Conservation (phyloP, 305 asterid genomes). For the Solanum hybrid region DNA sequence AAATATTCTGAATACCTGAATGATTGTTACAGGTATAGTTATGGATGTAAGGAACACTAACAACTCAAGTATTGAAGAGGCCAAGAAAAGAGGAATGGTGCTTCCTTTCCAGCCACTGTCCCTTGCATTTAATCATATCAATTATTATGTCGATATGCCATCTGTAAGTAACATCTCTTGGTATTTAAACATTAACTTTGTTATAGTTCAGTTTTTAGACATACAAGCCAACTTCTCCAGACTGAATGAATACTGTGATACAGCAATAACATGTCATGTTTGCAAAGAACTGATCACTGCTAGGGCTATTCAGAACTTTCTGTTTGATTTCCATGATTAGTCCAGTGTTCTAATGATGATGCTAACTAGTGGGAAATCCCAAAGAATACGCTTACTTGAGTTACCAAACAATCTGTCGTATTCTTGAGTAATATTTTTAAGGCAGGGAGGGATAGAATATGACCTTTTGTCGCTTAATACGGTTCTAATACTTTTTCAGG, state of each 20-base stretch:
- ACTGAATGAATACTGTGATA: too few relatives aligned
- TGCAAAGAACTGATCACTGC: too few relatives aligned
- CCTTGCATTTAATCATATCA: slow-evolving; percentile 67
- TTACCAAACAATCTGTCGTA: not conserved
- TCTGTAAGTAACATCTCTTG: slow-evolving; percentile 44
- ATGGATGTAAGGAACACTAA: slow-evolving; percentile 27
- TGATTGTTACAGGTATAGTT: slow-evolving; percentile 32
- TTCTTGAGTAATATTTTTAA: not conserved
- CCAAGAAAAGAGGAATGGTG: slow-evolving; percentile 68
- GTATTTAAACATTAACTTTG: not conserved
- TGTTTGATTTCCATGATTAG: not conserved
- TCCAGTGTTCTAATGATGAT: not conserved
- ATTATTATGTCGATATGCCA: slow-evolving; percentile 93
- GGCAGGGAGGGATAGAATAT: not conserved
- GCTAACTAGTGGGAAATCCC: not conserved
- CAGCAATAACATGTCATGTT: too few relatives aligned
- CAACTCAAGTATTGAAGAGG: slow-evolving; percentile 13
- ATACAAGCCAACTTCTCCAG: too few relatives aligned
- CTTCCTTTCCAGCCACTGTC: slow-evolving; percentile 86
- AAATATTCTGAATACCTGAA: not conserved
- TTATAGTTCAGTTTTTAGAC: not conserved
- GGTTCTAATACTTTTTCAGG: slow-evolving; percentile 31
- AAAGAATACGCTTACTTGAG: not conserved
- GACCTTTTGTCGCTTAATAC: not conserved
- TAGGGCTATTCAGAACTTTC: not conserved